Base-by-base conservation (phyloP, 2,329 filamentous ascomycete species). In the Claviceps capensis region DNA sequence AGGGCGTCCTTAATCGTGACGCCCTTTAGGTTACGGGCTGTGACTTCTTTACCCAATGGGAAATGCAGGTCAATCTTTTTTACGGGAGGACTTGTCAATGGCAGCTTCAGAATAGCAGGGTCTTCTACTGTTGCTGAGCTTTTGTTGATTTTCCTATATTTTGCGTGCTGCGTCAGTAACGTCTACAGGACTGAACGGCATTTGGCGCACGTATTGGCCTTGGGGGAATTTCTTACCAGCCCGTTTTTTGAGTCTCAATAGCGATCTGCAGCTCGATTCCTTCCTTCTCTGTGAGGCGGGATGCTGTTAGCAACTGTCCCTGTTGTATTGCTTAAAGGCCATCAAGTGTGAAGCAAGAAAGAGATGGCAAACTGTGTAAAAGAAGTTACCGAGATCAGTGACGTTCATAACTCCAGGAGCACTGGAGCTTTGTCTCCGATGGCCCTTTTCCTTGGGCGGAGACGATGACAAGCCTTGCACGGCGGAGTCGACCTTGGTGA, bases 1-100 rank as follows among this genome's bases (percentile, higher is more conserved):
- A 95, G 67, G 53, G 89, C 89, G 70, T 97, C 91, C 76, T 96
- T 96, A 77, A 97, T 91, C 53, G 91, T 97, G 60, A 97, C 89
- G 52, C 91, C 91, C 70, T 90, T 91, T 62, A 90, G 74, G 72
- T 96, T 97, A 64, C 91, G 81, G 65, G 89, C 91, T 36, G 85
- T 87, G 59, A 96, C 86, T 64, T 91, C 83, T 52, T 93, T 79
- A 49, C 91, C 91, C 50, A 94, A 75, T 16, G 88, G 87, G 77
- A 95, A 95, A 71, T 89, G 82, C 47, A 97, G 77, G 70, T 95
- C 89, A 70, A 97, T 91, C 75, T 88, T 91, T 79, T 93, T 95
- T 69, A 97, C 81, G 37, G 86, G 83, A 47, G 91, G 91, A 55
- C 73, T 83, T 61, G 86, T 84, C 60, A 97, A 81, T 55, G 77